phyloP scores from a whole-genome alignment of 345 rosid species.

The Rubroshorea leprosula region DNA sequence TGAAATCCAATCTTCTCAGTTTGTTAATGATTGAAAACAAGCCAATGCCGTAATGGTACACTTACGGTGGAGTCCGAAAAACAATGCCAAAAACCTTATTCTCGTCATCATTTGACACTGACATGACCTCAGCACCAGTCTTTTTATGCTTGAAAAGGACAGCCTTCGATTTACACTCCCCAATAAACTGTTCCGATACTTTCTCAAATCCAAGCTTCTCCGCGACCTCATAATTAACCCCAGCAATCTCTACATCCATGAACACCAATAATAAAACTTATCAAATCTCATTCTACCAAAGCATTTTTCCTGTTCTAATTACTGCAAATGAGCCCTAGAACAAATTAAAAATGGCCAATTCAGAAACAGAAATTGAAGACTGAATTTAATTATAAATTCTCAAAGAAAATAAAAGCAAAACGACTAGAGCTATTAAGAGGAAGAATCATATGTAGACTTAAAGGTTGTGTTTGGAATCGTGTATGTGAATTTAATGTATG shows the following conservation, averaged over 20 bases:
- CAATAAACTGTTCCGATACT: slow-evolving; percentile 76
- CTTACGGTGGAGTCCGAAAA: slow-evolving; percentile 92
- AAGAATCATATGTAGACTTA: too few relatives aligned
- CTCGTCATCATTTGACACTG: slow-evolving; percentile 85
- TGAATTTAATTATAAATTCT: not conserved
- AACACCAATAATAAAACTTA: slow-evolving; percentile 5
- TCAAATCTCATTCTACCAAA: slow-evolving; percentile 9
- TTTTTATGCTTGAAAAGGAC: slow-evolving; percentile 81
- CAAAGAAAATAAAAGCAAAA: too few relatives aligned
- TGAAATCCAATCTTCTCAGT: too few relatives aligned
- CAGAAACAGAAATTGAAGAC: not conserved
- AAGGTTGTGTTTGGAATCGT: too few relatives aligned
- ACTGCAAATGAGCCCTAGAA: too few relatives aligned
- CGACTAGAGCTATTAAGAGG: too few relatives aligned
- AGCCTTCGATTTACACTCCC: slow-evolving; percentile 87
- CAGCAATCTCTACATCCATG: slow-evolving; percentile 35
- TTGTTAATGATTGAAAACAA: too few relatives aligned
- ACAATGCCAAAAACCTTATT: slow-evolving; percentile 86
- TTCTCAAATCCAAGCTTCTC: slow-evolving; percentile 82
- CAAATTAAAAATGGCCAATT: too few relatives aligned
- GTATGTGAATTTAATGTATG: too few relatives aligned
- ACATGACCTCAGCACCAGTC: slow-evolving; percentile 88
- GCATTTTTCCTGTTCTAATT: not conserved
- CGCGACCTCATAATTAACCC: slow-evolving; percentile 53
- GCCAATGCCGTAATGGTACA: not conserved